A percentile compares a stretch with the other conserved stretches of the same genome.
phyloP scores from a whole-genome alignment of 176 grass and related monocot species.

The Cenchrus purpureus region DNA sequence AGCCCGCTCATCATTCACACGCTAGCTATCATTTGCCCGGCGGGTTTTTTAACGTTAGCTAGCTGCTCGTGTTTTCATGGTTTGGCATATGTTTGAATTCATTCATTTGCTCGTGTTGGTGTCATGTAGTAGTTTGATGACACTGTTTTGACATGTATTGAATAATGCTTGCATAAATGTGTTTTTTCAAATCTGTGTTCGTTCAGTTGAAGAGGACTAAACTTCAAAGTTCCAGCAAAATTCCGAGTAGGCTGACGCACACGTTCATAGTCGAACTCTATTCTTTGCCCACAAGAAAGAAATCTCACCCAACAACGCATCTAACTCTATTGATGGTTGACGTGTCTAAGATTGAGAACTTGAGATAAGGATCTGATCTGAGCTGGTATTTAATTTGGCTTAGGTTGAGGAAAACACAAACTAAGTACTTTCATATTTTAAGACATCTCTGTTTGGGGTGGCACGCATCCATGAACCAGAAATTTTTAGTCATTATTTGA shows the following conservation, averaged over 20 bases:
- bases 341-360: background rate
- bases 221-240: background rate
- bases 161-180: background rate
- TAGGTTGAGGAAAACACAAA: background rate
- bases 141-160: background rate
- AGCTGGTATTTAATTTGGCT: background rate
- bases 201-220: background rate
- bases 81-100: background rate
- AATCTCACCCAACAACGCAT: background rate
- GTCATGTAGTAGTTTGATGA: background rate
- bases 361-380: background rate
- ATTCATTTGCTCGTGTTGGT: background rate
- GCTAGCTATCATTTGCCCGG: background rate
- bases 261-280: background rate
- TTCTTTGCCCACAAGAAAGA: slow-evolving; percentile 31
- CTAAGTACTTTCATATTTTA: background rate
- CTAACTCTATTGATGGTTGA: background rate
- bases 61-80: background rate
- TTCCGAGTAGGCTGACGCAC: background rate
- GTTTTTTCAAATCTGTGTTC: background rate
- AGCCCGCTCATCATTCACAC: too few relatives aligned
- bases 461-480: background rate
- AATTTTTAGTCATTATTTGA: too few relatives aligned
- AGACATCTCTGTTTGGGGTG: background rate
- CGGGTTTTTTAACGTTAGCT: background rate